A percentile compares a stretch with the other conserved stretches of the same genome.
These are phyloP conservation scores for Zizania latifolia DNA, from an alignment of 176 grass and related monocot species.

Conservation along the genomic window DNA sequence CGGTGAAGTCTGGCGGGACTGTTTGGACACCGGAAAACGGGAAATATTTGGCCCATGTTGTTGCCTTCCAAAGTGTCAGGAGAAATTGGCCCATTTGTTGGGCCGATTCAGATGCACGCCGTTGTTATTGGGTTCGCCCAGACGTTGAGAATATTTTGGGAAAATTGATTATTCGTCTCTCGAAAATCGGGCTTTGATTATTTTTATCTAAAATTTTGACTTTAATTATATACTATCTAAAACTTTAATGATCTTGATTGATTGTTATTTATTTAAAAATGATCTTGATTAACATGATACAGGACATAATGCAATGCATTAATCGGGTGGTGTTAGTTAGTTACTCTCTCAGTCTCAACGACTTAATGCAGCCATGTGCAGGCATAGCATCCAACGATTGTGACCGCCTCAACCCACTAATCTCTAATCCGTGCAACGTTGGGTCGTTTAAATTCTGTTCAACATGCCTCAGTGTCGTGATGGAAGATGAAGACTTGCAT, in stretches of 20 bases:
- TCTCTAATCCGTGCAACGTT: background rate
- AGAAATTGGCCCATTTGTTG: background rate
- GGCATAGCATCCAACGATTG: background rate
- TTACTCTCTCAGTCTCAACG: conserved; percentile 5
- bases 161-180: too few relatives aligned
- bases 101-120: too few relatives aligned
- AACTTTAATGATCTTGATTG: too few relatives aligned
- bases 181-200: too few relatives aligned
- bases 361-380: background rate
- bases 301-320: background rate
- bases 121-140: background rate
- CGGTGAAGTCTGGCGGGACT: too few relatives aligned
- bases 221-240: too few relatives aligned
- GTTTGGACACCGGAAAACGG: background rate
- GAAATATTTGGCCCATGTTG: background rate
- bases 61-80: background rate
- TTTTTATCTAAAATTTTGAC: too few relatives aligned
- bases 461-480: too few relatives aligned
- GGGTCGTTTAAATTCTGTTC: too few relatives aligned
- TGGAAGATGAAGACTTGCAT: background rate
- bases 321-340: background rate
- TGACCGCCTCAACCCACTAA: background rate
- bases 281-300: background rate
- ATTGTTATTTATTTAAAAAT: too few relatives aligned
- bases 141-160: too few relatives aligned